Evolutionary conservation across 129 eudicot genomes (phyloP).

Genomic region (Sambucus nigra): DNA sequence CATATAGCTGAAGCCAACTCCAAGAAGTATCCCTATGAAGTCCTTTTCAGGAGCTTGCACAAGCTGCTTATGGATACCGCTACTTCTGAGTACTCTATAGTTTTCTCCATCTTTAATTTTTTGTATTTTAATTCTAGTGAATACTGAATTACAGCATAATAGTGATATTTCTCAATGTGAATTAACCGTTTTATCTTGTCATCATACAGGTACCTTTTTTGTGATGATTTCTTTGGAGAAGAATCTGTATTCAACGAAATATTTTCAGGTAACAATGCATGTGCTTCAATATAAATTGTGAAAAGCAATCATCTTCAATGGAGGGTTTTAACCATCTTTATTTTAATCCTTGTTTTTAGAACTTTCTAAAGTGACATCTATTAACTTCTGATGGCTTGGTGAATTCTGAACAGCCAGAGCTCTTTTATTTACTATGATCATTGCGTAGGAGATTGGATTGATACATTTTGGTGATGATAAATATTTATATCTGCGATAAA

Average conservation of each 20-base stretch:
- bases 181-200: constrained; percentile 1
- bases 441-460: neutral
- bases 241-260: constrained; percentile 78
- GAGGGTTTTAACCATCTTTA: neutral
- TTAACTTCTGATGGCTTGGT: neutral
- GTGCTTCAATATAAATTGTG: neutral
- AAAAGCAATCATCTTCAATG: neutral
- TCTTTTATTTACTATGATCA: neutral
- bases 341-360: neutral
- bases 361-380: neutral
- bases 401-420: neutral
- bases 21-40: constrained; percentile 96
- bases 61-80: constrained; percentile 99
- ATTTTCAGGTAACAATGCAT: constrained; percentile 65
- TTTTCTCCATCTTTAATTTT: neutral
- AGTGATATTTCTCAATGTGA: neutral
- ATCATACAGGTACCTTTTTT: constrained; percentile 73
- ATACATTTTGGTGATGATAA: neutral
- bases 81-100: constrained; percentile 67
- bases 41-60: constrained; percentile 97
- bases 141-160: too few relatives aligned
- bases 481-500: neutral
- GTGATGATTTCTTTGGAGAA: constrained; percentile 94
- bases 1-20: constrained; percentile 99
- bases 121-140: neutral